These are phyloP conservation scores for Saccharomyces hybrid DNA, from an alignment of 1,139 yeast species.

Conservation along the genomic window DNA sequence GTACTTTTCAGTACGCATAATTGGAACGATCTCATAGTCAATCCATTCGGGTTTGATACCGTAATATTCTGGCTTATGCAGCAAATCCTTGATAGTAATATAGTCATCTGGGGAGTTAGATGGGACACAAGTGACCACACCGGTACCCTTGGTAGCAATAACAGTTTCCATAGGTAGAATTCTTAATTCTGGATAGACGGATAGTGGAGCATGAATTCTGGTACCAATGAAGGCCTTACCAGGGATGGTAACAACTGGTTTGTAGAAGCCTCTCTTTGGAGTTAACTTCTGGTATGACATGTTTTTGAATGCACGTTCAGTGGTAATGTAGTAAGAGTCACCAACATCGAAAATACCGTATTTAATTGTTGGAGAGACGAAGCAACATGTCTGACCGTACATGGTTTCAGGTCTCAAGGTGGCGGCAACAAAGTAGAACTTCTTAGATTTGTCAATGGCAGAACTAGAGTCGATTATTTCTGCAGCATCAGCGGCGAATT, in stretches of 20 bases:
- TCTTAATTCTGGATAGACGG: constrained; percentile 62
- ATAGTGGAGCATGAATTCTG: constrained; percentile 76
- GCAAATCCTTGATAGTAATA: constrained; percentile 75
- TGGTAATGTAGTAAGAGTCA: constrained; percentile 73
- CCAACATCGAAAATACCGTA: constrained; percentile 92
- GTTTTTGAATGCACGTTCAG: constrained; percentile 96
- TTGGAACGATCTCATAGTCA: constrained; percentile 58
- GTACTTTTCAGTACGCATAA: constrained; percentile 73
- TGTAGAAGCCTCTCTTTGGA: constrained; percentile 76
- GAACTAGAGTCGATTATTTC: constrained; percentile 40
- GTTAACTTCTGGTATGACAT: constrained; percentile 94
- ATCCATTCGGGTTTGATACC: constrained; percentile 86
- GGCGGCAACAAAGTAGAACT: constrained; percentile 84
- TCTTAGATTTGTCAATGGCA: constrained; percentile 49
- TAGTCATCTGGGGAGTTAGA: constrained; percentile 97
- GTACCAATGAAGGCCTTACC: constrained; percentile 83
- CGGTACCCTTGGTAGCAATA: constrained; percentile 92
- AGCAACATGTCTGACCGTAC: constrained; percentile 98
- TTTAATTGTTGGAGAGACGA: constrained; percentile 88
- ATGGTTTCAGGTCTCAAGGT: constrained; percentile 98
- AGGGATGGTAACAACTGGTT: constrained; percentile 48
- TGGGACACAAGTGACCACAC: constrained; percentile 98
- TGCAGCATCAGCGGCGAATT: constrained; percentile 39
- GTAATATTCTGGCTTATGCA: constrained; percentile 87
- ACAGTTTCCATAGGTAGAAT: constrained; percentile 98